Evolutionary conservation across 441 rosid species (phyloP).

Genomic region (Daphne laureola): DNA sequence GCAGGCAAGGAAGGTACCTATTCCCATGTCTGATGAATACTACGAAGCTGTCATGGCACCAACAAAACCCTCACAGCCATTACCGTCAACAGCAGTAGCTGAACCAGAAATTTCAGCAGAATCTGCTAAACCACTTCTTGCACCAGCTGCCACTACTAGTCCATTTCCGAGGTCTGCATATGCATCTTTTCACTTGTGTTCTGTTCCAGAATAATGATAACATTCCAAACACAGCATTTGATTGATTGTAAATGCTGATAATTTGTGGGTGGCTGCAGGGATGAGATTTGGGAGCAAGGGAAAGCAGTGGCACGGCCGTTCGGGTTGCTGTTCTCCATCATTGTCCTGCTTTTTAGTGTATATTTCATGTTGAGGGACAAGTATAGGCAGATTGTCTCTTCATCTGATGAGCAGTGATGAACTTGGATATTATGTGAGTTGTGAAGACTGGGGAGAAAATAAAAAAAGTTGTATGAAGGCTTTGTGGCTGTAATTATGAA

Average conservation of each 20-base stretch:
- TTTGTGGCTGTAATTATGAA: too few relatives aligned
- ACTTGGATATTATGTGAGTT: too few relatives aligned
- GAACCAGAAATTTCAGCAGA: constrained; percentile 12
- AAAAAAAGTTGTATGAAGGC: too few relatives aligned
- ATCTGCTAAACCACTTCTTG: background rate
- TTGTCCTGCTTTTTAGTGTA: constrained; percentile 22
- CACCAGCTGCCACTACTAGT: constrained; percentile 8
- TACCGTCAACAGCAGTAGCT: constrained; percentile 4
- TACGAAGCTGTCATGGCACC: constrained; percentile 12
- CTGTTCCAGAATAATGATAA: background rate
- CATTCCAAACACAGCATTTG: background rate
- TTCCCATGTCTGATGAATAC: constrained; percentile 27
- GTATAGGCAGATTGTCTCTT: constrained; percentile 10
- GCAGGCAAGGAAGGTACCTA: constrained; percentile 47
- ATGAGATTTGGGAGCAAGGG: background rate
- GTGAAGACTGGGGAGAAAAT: too few relatives aligned
- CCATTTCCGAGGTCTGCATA: too few relatives aligned
- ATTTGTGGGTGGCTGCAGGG: constrained; percentile 20
- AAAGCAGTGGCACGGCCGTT: constrained; percentile 5
- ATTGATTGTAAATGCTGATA: background rate
- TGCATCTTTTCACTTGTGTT: constrained; percentile 9
- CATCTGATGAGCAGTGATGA: too few relatives aligned
- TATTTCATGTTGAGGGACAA: constrained; percentile 33
- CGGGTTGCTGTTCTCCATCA: constrained; percentile 17
- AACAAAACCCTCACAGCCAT: constrained; percentile 1